Conservation (phyloP, 129 eudicot genomes). For the Pseudognaphalium luteoalbum region DNA sequence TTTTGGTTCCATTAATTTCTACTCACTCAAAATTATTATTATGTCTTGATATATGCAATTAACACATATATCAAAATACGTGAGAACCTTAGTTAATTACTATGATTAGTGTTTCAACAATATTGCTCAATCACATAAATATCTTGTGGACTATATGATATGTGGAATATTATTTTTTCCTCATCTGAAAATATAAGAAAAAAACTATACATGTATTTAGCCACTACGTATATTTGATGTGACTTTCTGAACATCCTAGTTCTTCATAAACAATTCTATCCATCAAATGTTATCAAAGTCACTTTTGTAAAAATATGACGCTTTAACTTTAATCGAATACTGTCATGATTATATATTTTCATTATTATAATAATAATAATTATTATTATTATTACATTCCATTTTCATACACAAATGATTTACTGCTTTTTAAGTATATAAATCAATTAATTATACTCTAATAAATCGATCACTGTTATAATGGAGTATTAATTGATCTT, state of each 20-base stretch:
- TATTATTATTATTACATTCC: neutral
- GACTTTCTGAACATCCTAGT: neutral
- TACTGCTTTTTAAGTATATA: conserved; percentile 9
- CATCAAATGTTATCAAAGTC: neutral
- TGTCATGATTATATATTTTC: conserved; percentile 1
- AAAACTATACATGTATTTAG: no score
- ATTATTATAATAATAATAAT: neutral
- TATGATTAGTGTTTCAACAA: no score
- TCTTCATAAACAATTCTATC: neutral
- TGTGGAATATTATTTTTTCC: neutral
- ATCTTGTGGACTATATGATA: neutral
- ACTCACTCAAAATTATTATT: no score
- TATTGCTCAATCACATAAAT: no score
- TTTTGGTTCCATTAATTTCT: no score
- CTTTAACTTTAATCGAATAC: conserved; percentile 26
- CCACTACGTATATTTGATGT: neutral
- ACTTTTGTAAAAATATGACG: neutral
- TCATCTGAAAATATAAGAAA: no score
- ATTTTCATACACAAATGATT: conserved; percentile 24
- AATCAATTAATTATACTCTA: neutral
- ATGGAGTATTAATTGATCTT: no score
- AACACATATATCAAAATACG: no score
- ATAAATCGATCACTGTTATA: neutral
- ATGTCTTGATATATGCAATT: no score
- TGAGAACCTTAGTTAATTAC: no score